Conservation (phyloP, 2,329 filamentous ascomycete species). For the Fusarium sp. region DNA sequence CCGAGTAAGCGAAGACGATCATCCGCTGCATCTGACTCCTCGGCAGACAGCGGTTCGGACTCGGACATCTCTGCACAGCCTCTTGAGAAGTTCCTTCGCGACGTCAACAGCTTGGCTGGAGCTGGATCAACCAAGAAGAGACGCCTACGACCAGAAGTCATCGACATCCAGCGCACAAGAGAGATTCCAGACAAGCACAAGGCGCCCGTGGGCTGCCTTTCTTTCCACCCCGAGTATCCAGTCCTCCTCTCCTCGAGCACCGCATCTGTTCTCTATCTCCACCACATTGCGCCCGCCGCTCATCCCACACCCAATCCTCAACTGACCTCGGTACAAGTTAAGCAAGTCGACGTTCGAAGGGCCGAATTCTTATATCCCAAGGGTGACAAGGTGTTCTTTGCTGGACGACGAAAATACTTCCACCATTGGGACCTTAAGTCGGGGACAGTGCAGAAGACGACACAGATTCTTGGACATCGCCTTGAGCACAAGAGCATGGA, state of each 20-base stretch:
- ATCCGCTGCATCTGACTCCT: slow-evolving; percentile 66
- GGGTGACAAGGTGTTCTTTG: slow-evolving; percentile 87
- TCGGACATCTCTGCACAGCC: slow-evolving; percentile 79
- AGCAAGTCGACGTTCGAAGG: slow-evolving; percentile 85
- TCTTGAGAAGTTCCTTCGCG: slow-evolving; percentile 84
- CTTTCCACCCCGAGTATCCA: slow-evolving; percentile 90
- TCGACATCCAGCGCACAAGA: slow-evolving; percentile 91
- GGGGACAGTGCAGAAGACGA: slow-evolving; percentile 86
- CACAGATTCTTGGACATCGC: slow-evolving; percentile 80
- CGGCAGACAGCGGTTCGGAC: slow-evolving; percentile 71
- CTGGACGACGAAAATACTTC: slow-evolving; percentile 90
- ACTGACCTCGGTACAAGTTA: slow-evolving; percentile 90
- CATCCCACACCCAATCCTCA: slow-evolving; percentile 87
- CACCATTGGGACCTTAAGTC: slow-evolving; percentile 92
- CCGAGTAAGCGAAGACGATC: slow-evolving; percentile 68
- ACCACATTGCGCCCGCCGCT: slow-evolving; percentile 86
- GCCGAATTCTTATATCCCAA: slow-evolving; percentile 82
- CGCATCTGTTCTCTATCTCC: slow-evolving; percentile 87
- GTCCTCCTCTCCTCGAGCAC: slow-evolving; percentile 91
- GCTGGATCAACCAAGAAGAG: slow-evolving; percentile 70
- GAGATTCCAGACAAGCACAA: slow-evolving; percentile 86
- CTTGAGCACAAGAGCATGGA: slow-evolving; percentile 94
- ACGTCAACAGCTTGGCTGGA: slow-evolving; percentile 77
- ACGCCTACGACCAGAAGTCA: slow-evolving; percentile 86
- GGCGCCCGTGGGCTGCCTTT: slow-evolving; percentile 84